Conservation (phyloP, 1,284 basidiomycete genomes). For the Rhodotorula mucilaginosa region DNA sequence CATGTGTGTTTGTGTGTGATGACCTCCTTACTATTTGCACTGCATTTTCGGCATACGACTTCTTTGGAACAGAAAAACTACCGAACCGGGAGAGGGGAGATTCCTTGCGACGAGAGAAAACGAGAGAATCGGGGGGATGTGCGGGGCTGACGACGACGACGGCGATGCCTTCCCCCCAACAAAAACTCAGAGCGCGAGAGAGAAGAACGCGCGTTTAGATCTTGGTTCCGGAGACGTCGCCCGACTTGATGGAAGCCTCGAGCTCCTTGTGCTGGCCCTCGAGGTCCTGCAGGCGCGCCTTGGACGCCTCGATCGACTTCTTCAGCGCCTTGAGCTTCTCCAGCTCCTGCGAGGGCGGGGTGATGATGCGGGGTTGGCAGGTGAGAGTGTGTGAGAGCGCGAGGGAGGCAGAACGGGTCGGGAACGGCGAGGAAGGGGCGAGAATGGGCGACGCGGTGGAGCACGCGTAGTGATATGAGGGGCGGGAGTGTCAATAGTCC, state of each 20-base stretch:
- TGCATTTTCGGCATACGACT: too few relatives aligned
- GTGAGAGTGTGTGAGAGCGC: too few relatives aligned
- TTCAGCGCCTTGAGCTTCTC: slow-evolving; percentile 38
- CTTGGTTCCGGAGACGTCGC: not conserved
- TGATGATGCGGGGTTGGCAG: not conserved
- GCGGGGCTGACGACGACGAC: too few relatives aligned
- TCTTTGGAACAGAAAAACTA: too few relatives aligned
- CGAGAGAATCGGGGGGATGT: too few relatives aligned
- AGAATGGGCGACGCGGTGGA: not conserved
- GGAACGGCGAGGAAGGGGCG: not conserved
- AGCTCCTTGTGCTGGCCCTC: slow-evolving; percentile 34
- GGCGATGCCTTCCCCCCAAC: too few relatives aligned
- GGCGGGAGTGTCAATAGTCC: not conserved
- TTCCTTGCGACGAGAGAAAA: too few relatives aligned
- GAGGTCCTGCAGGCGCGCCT: slow-evolving; percentile 35
- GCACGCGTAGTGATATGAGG: not conserved
- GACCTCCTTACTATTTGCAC: too few relatives aligned
- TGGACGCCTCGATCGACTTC: slow-evolving; percentile 40
- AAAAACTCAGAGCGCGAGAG: not conserved
- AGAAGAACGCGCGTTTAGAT: not conserved
- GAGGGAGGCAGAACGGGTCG: too few relatives aligned
- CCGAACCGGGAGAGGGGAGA: too few relatives aligned
- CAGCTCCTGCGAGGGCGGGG: slow-evolving; percentile 16
- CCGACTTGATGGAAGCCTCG: slow-evolving; percentile 15
- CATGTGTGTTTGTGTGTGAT: too few relatives aligned